Evolutionary conservation across 371 early-diverging fungal genomes (phyloP), one percentile per base, ranked within the genome.

Genomic region (Mucor plumbeus): DNA sequence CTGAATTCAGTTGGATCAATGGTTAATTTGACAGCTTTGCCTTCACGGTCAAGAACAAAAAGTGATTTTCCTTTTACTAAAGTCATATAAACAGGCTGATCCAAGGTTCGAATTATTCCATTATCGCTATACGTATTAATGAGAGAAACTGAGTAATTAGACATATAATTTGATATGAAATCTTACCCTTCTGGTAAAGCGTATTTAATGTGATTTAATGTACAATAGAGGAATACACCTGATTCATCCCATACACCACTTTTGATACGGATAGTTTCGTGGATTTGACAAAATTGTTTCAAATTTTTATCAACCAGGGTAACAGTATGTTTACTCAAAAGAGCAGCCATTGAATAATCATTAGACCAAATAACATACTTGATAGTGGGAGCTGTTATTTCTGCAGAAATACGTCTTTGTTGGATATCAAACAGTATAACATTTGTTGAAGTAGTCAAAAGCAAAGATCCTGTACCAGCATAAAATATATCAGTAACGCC

Each of bases 1-100:
- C 90, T 89, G 81, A 96, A 96, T 79, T 99, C 99, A 7, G 97
- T 97, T 10, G 98, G 95, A 70, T 99, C 99, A 66, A 99, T 92
- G 48, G 87, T 85, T 44, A 98, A 88, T 11, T 87, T 87, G 21
- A 90, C 90, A 7, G 95, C 87, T 69, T 90, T 92, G 48, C 91
- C 95, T 62, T 95, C 94, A 57, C 97, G 92, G 75, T 95, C 94
- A 33, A 99, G 76, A 67, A 91, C 91, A 80, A 89, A 89, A 19
- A 98, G 74, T 43, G 84, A 88, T 72, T 93, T 92, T 35, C 94
- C 94, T 71, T 94, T 92, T 47, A 94, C 88, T 36, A 91, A 85
- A 14, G 94, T 91, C 63, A 98, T 73, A 74, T 98, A 97, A 7
- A 98, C 87, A 13, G 96, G 96, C 72, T 96, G 94, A 59, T 99